phyloP scores from a whole-genome alignment of 768 basidiomycete genomes.

The Dendrothele bispora region DNA sequence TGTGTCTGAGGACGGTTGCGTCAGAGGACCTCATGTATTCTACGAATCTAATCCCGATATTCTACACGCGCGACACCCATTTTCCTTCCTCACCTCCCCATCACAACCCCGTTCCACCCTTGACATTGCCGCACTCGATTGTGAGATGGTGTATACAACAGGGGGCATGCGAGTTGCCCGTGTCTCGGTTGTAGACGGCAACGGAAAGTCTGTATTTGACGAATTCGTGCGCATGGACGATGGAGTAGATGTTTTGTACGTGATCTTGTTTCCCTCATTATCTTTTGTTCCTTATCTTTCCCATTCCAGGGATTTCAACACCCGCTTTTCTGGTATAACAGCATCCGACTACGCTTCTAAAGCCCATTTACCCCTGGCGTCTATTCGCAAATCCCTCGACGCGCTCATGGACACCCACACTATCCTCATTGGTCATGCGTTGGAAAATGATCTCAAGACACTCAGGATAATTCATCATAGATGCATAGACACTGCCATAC shows the following conservation, averaged over 20 bases:
- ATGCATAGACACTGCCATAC: conserved; percentile 83
- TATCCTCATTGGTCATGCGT: conserved; percentile 84
- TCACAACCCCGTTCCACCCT: conserved; percentile 26
- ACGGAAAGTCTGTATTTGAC: conserved; percentile 77
- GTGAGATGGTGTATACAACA: conserved; percentile 96
- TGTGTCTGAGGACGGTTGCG: conserved; percentile 63
- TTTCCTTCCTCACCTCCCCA: conserved; percentile 44
- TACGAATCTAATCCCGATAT: conserved; percentile 67
- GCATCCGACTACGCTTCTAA: conserved; percentile 47
- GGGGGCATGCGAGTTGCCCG: conserved; percentile 90
- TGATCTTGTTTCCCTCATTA: conserved; percentile 13
- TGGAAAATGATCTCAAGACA: conserved; percentile 94
- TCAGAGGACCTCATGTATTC: conserved; percentile 86
- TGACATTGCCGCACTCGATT: conserved; percentile 89
- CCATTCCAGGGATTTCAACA: conserved; percentile 77
- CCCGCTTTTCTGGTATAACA: conserved; percentile 85
- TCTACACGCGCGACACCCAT: conserved; percentile 75
- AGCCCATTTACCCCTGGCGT: conserved; percentile 66
- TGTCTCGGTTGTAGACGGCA: conserved; percentile 83
- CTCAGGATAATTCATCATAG: conserved; percentile 83
- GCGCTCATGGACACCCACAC: conserved; percentile 75
- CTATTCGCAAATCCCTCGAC: conserved; percentile 69
- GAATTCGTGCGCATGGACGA: conserved; percentile 80
- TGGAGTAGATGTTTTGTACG: conserved; percentile 75
- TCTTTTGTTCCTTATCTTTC: background rate